phyloP scores from a whole-genome alignment of 2,329 filamentous ascomycete genomes.

The Aspergillus intermedius region DNA sequence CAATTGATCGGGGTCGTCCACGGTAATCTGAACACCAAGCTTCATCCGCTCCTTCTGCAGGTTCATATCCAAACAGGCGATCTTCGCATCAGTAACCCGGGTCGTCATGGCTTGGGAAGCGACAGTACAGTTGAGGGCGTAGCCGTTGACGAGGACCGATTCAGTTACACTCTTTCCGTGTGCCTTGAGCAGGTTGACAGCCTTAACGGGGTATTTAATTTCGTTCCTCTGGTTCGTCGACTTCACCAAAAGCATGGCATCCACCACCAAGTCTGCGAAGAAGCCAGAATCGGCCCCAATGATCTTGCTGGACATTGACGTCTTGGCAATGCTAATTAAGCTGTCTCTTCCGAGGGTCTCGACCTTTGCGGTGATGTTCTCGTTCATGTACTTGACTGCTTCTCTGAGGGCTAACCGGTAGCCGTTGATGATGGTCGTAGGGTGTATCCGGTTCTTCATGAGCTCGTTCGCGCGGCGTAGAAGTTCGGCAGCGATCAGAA shows the following conservation, averaged over 20 bases:
- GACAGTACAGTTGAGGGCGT: slow-evolving; percentile 96
- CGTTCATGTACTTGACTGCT: slow-evolving; percentile 97
- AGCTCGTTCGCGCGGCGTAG: slow-evolving; percentile 91
- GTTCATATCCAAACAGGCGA: slow-evolving; percentile 96
- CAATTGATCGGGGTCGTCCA: slow-evolving; percentile 93
- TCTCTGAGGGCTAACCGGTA: slow-evolving; percentile 93
- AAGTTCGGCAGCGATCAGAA: slow-evolving; percentile 93
- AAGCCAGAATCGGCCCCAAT: slow-evolving; percentile 94
- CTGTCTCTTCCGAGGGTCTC: slow-evolving; percentile 85
- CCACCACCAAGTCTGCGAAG: slow-evolving; percentile 94
- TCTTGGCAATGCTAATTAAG: slow-evolving; percentile 91
- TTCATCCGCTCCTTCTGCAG: slow-evolving; percentile 99
- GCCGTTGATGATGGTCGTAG: slow-evolving; percentile 97
- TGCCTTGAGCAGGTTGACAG: slow-evolving; percentile 96
- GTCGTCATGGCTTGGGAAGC: slow-evolving; percentile 98
- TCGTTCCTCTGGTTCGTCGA: slow-evolving; percentile 84
- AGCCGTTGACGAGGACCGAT: slow-evolving; percentile 87
- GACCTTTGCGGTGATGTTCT: slow-evolving; percentile 95
- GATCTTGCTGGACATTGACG: slow-evolving; percentile 98
- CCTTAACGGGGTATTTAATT: slow-evolving; percentile 96
- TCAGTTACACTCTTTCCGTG: slow-evolving; percentile 89
- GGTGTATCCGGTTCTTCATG: slow-evolving; percentile 99
- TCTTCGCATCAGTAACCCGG: slow-evolving; percentile 85
- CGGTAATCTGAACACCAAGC: slow-evolving; percentile 94
- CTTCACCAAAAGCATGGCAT: slow-evolving; percentile 93